Percentiles rank a stretch among this genome's conserved stretches.
Evolutionary conservation across 805 yeast genomes (phyloP).

Genomic region (Candida michaelii): DNA sequence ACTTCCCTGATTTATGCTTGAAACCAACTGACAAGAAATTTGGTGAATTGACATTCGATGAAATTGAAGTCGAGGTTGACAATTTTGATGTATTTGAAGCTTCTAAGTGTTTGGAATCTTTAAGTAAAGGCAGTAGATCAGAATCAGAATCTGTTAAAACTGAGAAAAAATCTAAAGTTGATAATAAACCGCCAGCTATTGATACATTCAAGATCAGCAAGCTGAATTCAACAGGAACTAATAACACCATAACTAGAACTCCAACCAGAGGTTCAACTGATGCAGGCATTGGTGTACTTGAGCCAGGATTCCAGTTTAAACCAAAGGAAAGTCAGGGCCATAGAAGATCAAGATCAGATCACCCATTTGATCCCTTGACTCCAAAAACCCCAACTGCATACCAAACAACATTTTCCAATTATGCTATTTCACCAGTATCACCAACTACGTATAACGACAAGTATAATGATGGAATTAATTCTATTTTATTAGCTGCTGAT

Average conservation of each 20-base stretch:
- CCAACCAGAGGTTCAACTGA: neutral
- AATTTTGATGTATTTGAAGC: conserved; percentile 36
- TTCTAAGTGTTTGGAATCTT: conserved; percentile 35
- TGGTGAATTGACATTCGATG: conserved; percentile 56
- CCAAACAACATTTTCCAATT: conserved; percentile 1
- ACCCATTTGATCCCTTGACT: conserved; percentile 4
- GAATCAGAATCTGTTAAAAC: neutral
- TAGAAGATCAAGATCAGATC: conserved; percentile 1
- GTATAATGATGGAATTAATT: conserved; percentile 24
- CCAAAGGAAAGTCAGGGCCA: conserved; percentile 1
- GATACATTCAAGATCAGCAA: neutral
- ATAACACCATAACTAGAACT: neutral
- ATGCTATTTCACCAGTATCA: conserved; percentile 2
- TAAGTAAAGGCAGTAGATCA: conserved; percentile 5
- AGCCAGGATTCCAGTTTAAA: conserved; percentile 4
- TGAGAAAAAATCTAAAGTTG: neutral
- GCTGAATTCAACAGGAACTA: conserved; percentile 2
- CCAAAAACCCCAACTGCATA: conserved; percentile 3
- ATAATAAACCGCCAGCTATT: neutral
- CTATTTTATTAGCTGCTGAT: conserved; percentile 32
- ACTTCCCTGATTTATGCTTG: conserved; percentile 62
- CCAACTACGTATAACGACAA: neutral
- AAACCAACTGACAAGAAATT: conserved; percentile 61
- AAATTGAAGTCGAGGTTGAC: conserved; percentile 15
- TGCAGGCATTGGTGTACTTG: conserved; percentile 9